Base-by-base conservation (phyloP, 2,329 filamentous ascomycete species). In the Colletotrichum horii region DNA sequence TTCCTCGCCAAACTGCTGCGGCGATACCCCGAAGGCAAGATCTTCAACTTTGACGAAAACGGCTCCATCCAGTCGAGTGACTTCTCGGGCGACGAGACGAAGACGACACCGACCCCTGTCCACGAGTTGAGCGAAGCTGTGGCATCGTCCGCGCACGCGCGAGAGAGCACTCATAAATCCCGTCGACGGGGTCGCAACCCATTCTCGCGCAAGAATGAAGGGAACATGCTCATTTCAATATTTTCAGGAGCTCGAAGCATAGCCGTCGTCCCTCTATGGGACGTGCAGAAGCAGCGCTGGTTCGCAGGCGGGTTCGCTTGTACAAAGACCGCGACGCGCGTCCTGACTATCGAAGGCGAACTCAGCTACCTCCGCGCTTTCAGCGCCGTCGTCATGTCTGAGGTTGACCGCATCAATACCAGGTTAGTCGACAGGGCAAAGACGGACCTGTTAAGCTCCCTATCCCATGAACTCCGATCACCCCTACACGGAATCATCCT, bases 391-490 rank as follows among this genome's bases (percentile, higher is more conserved):
- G 88, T 91, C 22, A 91, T 91, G 85, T 86, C 89, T 0, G 91
- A 93, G 70, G 83, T 93, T 2, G 86, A 88, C 0, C 85, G 89
- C 2, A 76, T 90, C 2, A 81, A 85, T 7, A 79, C 83, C 0
- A 71, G 81, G 22, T 78, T 81, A 8, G 83, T 84, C 0, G 85
- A 88, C 34, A 86, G 83, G 69, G 87, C 89, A 24, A 92, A 92
- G 79, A 88, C 88, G 2, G 90, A 92, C 72, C 88, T 92, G 30
- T 86, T 93, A 6, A 89, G 89, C 0, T 92, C 89, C 1, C 87
- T 93, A 4, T 91, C 89, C 6, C 91, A 93, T 78, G 91, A 93
- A 79, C 81, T 93, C 8, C 86, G 91, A 8, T 91, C 89, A 2
- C 91, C 91, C 0, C 83, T 93, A 1, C 91, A 93, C 70, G 91